Percentiles rank a stretch among this genome's conserved stretches.
These are phyloP conservation scores for Debaryomyces coudertii DNA, from an alignment of 1,139 yeast species.

Conservation along the genomic window DNA sequence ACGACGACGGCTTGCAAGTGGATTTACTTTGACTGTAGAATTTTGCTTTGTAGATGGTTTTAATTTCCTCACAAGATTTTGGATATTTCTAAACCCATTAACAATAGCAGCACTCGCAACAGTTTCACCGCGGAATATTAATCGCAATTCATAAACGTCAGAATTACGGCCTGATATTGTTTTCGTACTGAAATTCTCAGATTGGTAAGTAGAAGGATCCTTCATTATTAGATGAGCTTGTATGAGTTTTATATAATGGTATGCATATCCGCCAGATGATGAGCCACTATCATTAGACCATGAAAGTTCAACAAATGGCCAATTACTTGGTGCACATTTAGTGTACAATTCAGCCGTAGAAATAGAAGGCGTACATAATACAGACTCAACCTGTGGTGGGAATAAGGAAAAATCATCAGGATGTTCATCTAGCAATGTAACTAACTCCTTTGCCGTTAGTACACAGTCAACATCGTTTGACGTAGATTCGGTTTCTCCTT, in stretches of 20 bases:
- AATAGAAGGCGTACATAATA: conserved; percentile 13
- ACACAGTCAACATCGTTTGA: conserved; percentile 86
- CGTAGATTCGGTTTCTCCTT: conserved; percentile 25
- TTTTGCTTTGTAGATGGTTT: conserved; percentile 43
- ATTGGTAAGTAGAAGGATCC: conserved; percentile 23
- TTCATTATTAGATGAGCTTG: conserved; percentile 31
- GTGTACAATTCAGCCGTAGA: conserved; percentile 30
- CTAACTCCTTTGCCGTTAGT: conserved; percentile 84
- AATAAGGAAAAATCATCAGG: conserved; percentile 28
- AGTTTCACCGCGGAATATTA: conserved; percentile 37
- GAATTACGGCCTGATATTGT: conserved; percentile 66
- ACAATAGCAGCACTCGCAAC: conserved; percentile 75
- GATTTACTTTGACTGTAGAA: conserved; percentile 30
- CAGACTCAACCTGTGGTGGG: conserved; percentile 18
- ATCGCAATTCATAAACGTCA: conserved; percentile 72
- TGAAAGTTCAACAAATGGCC: conserved; percentile 60
- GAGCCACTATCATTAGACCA: conserved; percentile 82
- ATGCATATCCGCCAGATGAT: conserved; percentile 89
- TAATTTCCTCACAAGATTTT: conserved; percentile 83
- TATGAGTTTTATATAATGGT: conserved; percentile 53
- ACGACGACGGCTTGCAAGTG: conserved; percentile 46
- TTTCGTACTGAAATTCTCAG: conserved; percentile 26
- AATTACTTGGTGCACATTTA: conserved; percentile 50
- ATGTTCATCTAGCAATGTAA: conserved; percentile 65
- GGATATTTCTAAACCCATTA: conserved; percentile 93